Conservation (phyloP, 257 asterid genomes). For the Fraxinus anomala region DNA sequence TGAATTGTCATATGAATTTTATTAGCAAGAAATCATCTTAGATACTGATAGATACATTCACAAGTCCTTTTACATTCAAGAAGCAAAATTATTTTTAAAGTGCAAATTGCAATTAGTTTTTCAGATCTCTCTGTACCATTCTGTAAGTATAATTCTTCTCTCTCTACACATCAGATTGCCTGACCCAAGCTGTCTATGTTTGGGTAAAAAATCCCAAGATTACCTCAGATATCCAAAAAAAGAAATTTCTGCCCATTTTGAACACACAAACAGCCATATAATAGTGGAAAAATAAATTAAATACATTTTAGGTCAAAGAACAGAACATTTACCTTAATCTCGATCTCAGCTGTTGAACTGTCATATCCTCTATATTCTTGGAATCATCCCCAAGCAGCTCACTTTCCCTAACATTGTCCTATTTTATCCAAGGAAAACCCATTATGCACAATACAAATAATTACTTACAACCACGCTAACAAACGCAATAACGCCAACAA, state of each 20-base stretch:
- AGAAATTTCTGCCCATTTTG: neutral
- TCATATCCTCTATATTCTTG: constrained; percentile 53
- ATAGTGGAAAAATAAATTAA: neutral
- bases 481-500: neutral
- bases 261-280: neutral
- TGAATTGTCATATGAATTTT: neutral
- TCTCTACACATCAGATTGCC: neutral
- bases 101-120: neutral
- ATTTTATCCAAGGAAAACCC: constrained; percentile 24
- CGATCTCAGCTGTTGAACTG: constrained; percentile 65
- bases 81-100: neutral
- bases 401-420: constrained; percentile 37
- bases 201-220: neutral
- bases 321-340: constrained; percentile 52
- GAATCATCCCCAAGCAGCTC: constrained; percentile 47
- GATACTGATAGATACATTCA: neutral
- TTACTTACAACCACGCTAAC: neutral
- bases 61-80: neutral
- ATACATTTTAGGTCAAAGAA: neutral
- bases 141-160: neutral
- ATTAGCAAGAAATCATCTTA: neutral
- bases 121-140: neutral
- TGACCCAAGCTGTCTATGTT: neutral
- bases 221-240: neutral
- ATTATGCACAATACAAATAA: neutral